Percentiles rank a stretch among this genome's conserved stretches.
Evolutionary conservation across 1,139 yeast species (phyloP).

Genomic region (Kodamaea ohmeri): DNA sequence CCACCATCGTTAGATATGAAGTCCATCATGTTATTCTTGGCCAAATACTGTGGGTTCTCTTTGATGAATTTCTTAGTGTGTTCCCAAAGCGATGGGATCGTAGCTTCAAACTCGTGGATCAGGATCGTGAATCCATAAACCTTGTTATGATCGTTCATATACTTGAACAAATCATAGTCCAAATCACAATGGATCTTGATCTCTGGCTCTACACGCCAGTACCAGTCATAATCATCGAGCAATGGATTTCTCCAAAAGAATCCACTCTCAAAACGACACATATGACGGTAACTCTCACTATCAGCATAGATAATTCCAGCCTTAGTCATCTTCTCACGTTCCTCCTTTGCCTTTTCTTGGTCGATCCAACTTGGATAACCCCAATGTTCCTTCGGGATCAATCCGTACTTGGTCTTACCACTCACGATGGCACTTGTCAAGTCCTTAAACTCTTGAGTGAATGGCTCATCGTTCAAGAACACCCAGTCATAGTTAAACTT

Average conservation of each 20-base stretch:
- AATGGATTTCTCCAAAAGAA: conserved; percentile 73
- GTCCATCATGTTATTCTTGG: conserved; percentile 45
- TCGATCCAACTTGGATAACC: conserved; percentile 72
- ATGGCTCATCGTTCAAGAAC: conserved; percentile 65
- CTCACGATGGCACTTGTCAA: conserved; percentile 48
- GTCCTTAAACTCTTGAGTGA: conserved; percentile 54
- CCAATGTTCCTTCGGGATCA: conserved; percentile 67
- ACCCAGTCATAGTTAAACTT: conserved; percentile 78
- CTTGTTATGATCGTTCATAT: conserved; percentile 57
- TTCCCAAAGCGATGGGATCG: conserved; percentile 61
- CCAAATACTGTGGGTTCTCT: conserved; percentile 44
- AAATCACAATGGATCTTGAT: conserved; percentile 61
- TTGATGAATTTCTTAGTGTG: conserved; percentile 50
- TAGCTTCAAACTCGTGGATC: conserved; percentile 55
- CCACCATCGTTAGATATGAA: conserved; percentile 62
- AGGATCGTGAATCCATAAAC: conserved; percentile 66
- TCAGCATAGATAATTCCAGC: conserved; percentile 60
- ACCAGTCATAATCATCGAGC: conserved; percentile 72
- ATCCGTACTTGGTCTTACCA: conserved; percentile 62
- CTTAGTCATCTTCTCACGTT: conserved; percentile 47
- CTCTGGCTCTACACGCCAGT: conserved; percentile 83
- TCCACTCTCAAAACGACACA: conserved; percentile 80
- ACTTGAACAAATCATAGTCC: conserved; percentile 61
- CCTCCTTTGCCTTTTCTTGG: conserved; percentile 48
- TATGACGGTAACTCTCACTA: conserved; percentile 65